Conservation (phyloP, 2,329 filamentous ascomycete species). For the Penicillium frequentans region DNA sequence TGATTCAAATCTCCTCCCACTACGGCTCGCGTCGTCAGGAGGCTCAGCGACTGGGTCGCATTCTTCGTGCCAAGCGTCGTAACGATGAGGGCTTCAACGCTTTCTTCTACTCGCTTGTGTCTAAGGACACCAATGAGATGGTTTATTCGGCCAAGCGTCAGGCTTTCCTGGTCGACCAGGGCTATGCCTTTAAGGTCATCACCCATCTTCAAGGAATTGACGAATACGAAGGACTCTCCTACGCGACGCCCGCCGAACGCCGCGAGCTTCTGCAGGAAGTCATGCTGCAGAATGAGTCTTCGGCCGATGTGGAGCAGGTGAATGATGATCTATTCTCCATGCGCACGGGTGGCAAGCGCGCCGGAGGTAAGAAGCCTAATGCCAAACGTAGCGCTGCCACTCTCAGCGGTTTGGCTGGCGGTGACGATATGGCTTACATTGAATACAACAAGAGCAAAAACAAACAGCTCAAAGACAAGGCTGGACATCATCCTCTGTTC, state of each 20-base stretch:
- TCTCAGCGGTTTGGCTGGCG: conserved; percentile 81
- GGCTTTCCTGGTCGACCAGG: conserved; percentile 95
- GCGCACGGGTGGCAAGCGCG: conserved; percentile 45
- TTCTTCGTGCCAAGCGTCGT: conserved; percentile 88
- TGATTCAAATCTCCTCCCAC: conserved; percentile 97
- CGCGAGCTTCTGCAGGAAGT: conserved; percentile 87
- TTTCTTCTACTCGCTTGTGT: conserved; percentile 97
- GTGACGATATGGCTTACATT: conserved; percentile 95
- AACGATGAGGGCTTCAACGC: conserved; percentile 99
- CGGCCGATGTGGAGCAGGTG: conserved; percentile 68
- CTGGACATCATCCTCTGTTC: conserved; percentile 62
- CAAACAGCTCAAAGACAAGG: conserved; percentile 64
- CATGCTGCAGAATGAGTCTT: conserved; percentile 79
- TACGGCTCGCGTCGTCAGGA: conserved; percentile 97
- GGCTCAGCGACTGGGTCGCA: conserved; percentile 88
- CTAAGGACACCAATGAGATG: conserved; percentile 98
- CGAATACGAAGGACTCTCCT: conserved; percentile 75
- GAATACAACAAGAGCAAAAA: conserved; percentile 76
- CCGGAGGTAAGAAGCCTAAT: conserved; percentile 51
- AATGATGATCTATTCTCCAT: conserved; percentile 66
- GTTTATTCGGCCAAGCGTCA: conserved; percentile 95
- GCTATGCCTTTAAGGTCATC: conserved; percentile 98
- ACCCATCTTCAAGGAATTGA: conserved; percentile 92
- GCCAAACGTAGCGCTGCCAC: conserved; percentile 80
- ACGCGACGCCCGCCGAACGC: conserved; percentile 74